phyloP scores from a whole-genome alignment of 495 filamentous ascomycete species.

The Penicillium flavigenum region DNA sequence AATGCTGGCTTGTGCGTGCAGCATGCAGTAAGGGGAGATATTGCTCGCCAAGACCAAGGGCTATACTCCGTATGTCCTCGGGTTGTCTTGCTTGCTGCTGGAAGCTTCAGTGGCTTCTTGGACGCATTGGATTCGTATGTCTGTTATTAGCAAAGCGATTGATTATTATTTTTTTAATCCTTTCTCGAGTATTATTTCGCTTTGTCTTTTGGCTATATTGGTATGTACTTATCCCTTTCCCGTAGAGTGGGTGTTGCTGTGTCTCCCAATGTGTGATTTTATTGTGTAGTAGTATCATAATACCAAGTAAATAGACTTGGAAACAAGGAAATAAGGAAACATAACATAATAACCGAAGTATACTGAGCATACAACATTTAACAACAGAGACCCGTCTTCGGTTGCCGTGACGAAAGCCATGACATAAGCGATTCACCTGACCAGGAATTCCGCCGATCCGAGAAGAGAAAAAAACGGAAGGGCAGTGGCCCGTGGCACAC shows the following conservation, averaged over 20 bases:
- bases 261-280: neutral
- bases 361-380: neutral
- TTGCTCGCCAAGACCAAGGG: constrained; percentile 3
- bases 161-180: neutral
- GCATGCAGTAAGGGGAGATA: constrained; percentile 5
- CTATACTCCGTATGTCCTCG: neutral
- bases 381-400: neutral
- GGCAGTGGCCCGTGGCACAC: constrained; percentile 31
- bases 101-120: neutral
- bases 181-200: neutral
- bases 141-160: constrained; percentile 10
- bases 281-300: neutral
- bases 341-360: neutral
- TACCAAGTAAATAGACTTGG: neutral
- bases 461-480: constrained; percentile 45
- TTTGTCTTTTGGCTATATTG: neutral
- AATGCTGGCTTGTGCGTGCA: neutral
- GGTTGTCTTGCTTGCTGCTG: neutral
- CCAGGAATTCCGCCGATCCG: constrained; percentile 40
- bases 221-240: neutral
- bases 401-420: constrained; percentile 45
- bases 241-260: neutral
- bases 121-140: neutral
- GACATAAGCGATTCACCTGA: constrained; percentile 38
- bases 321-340: neutral